These are phyloP conservation scores for Sporobolomyces roseus DNA, from an alignment of 768 basidiomycete species.

Conservation along the genomic window DNA sequence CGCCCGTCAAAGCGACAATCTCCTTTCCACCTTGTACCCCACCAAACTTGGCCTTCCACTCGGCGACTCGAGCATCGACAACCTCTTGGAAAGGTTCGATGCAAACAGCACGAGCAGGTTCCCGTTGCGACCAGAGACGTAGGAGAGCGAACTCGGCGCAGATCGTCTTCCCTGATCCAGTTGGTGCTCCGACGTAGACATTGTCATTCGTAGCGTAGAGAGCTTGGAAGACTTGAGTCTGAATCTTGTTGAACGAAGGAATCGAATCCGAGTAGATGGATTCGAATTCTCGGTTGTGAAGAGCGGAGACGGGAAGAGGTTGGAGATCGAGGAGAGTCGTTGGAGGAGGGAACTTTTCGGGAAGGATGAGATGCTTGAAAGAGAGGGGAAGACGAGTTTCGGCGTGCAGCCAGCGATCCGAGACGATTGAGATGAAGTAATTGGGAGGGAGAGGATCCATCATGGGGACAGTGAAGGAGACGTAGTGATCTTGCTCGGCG, in stretches of 20 bases:
- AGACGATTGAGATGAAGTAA: slow-evolving; percentile 91
- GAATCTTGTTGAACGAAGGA: slow-evolving; percentile 93
- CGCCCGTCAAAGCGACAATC: slow-evolving; percentile 88
- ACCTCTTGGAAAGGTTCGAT: slow-evolving; percentile 97
- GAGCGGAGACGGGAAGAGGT: slow-evolving; percentile 76
- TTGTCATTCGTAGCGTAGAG: slow-evolving; percentile 95
- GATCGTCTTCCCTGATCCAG: slow-evolving; percentile 94
- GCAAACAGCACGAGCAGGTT: slow-evolving; percentile 80
- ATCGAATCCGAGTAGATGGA: slow-evolving; percentile 74
- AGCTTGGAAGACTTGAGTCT: slow-evolving; percentile 98
- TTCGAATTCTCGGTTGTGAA: slow-evolving; percentile 92
- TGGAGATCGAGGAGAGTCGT: slow-evolving; percentile 92
- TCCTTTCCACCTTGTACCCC: slow-evolving; percentile 84
- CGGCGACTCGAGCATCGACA: slow-evolving; percentile 82
- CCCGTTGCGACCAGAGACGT: slow-evolving; percentile 85
- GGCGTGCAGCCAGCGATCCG: slow-evolving; percentile 91
- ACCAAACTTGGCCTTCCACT: slow-evolving; percentile 84
- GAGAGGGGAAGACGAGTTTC: slow-evolving; percentile 92
- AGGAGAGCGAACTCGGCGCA: slow-evolving; percentile 94
- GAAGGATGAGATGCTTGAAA: slow-evolving; percentile 96
- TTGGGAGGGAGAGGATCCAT: slow-evolving; percentile 96
- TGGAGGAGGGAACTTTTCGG: slow-evolving; percentile 90
- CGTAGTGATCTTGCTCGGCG: slow-evolving; percentile 90
- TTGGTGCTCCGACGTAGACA: slow-evolving; percentile 92
- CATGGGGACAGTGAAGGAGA: slow-evolving; percentile 93